Conservation (phyloP, 1,284 basidiomycete species). For the Sutorius eximius region DNA sequence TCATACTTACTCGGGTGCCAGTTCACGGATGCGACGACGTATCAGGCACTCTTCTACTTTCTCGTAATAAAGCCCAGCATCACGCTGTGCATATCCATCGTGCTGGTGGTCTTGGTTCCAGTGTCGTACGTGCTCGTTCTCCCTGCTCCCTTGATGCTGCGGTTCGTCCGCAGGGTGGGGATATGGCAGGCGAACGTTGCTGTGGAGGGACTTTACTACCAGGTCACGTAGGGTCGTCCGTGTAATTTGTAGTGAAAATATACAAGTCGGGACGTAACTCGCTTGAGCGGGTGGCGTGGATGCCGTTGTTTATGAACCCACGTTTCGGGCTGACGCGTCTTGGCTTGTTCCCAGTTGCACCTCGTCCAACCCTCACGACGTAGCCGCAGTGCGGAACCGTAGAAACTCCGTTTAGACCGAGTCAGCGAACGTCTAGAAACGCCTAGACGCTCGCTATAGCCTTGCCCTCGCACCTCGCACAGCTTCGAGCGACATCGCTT, state of each 20-base stretch:
- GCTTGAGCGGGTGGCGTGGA: constrained; percentile 33
- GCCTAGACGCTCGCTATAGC: constrained; percentile 5
- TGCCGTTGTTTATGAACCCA: constrained; percentile 29
- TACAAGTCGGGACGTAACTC: not conserved
- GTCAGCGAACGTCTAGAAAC: constrained; percentile 4
- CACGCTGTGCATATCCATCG: constrained; percentile 62
- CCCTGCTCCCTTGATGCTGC: constrained; percentile 64
- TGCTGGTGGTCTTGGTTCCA: constrained; percentile 56
- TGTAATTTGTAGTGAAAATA: constrained; percentile 1
- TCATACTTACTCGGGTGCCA: constrained; percentile 31
- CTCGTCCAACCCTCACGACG: not conserved
- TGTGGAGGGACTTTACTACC: constrained; percentile 67
- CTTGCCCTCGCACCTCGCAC: constrained; percentile 18
- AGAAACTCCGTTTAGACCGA: constrained; percentile 1
- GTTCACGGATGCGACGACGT: constrained; percentile 77
- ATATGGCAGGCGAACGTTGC: constrained; percentile 80
- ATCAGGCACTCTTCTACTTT: constrained; percentile 82
- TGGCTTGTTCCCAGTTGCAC: constrained; percentile 30
- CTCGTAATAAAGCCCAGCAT: constrained; percentile 79
- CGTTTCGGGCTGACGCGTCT: constrained; percentile 36
- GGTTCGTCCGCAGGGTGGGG: constrained; percentile 63
- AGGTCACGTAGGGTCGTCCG: constrained; percentile 31
- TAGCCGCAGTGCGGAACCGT: constrained; percentile 6
- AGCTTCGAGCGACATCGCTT: constrained; percentile 22
- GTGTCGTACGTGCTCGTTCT: constrained; percentile 57